These are phyloP conservation scores for Chalaropsis thielavioides DNA, from an alignment of 2,329 filamentous ascomycete genomes.

Conservation along the genomic window DNA sequence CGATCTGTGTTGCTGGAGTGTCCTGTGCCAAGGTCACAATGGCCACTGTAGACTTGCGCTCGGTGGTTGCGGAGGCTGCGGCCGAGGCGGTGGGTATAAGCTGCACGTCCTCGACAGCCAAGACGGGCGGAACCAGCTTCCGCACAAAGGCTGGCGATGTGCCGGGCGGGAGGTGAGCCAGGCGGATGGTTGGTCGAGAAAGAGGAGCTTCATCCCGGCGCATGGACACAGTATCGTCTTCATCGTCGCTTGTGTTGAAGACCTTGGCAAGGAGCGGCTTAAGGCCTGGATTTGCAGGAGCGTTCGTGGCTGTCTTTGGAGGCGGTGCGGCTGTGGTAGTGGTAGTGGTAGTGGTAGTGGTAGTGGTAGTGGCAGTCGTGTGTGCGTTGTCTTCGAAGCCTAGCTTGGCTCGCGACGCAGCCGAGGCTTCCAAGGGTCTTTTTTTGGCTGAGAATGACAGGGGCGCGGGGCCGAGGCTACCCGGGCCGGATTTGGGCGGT, in stretches of 20 bases:
- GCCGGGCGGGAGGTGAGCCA: constrained; percentile 46
- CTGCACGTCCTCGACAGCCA: constrained; percentile 60
- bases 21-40: constrained; percentile 71
- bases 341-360: constrained; percentile 30
- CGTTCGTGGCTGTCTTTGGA: background rate
- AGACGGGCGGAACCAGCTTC: constrained; percentile 40
- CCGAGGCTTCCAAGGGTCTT: constrained; percentile 31
- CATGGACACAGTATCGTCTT: constrained; percentile 29
- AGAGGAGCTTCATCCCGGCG: constrained; percentile 41
- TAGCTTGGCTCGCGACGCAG: constrained; percentile 22
- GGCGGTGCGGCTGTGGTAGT: background rate
- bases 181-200: constrained; percentile 47
- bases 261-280: constrained; percentile 44
- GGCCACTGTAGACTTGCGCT: constrained; percentile 59
- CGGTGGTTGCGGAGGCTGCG: constrained; percentile 28
- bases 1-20: constrained; percentile 70
- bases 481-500: constrained; percentile 44
- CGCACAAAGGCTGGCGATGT: constrained; percentile 47
- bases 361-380: constrained; percentile 30
- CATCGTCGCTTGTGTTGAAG: constrained; percentile 54
- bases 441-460: constrained; percentile 31
- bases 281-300: background rate
- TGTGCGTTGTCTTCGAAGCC: constrained; percentile 28
- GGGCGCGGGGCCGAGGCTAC: constrained; percentile 43
- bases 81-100: constrained; percentile 43